phyloP scores from a whole-genome alignment of 768 basidiomycete species.

The Amanita polypyramis region DNA sequence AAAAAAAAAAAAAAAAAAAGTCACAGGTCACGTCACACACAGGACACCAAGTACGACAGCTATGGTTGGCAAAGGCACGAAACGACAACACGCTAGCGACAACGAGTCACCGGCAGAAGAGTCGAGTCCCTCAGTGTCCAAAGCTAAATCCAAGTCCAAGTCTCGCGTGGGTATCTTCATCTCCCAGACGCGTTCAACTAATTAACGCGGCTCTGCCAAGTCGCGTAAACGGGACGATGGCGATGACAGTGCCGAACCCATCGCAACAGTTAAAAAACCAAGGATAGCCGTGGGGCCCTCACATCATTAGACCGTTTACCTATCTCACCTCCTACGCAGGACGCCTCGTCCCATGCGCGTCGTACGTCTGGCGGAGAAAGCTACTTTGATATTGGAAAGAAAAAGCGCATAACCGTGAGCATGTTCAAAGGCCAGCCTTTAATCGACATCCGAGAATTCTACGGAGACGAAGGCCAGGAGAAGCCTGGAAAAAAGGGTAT shows the following conservation, averaged over 20 bases:
- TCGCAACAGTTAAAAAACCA: conserved; percentile 3
- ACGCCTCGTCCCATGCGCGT: neutral
- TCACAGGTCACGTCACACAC: neutral
- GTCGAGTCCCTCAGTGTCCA: neutral
- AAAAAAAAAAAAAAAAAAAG: no score
- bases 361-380: conserved; percentile 25
- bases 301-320: neutral
- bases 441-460: conserved; percentile 73
- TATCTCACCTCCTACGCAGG: neutral
- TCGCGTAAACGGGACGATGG: conserved; percentile 9
- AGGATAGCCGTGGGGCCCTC: neutral
- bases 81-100: neutral
- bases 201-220: neutral
- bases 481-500: conserved; percentile 83
- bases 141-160: neutral
- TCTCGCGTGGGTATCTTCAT: neutral
- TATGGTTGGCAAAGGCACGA: neutral
- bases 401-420: conserved; percentile 51
- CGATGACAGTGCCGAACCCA: neutral
- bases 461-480: conserved; percentile 37
- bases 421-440: conserved; percentile 39
- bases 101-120: neutral
- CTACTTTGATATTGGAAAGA: conserved; percentile 66
- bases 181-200: neutral
- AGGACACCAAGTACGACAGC: no score